phyloP scores from a whole-genome alignment of 2,329 filamentous ascomycete species.

The Hysterium pulicare region DNA sequence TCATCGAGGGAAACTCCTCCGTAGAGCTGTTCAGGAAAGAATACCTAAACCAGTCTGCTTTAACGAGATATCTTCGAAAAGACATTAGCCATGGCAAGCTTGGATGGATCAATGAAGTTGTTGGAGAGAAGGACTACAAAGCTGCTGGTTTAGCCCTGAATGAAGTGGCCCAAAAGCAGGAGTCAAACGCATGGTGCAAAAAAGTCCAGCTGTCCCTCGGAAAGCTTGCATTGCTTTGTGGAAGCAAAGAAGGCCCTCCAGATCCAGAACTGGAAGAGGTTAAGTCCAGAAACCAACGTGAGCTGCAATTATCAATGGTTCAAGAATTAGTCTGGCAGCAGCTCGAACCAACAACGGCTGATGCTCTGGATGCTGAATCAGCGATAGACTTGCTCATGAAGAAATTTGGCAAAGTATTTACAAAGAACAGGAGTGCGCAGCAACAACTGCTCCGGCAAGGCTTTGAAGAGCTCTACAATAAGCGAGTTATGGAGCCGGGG shows the following conservation, averaged over 20 bases:
- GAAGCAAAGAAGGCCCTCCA: slow-evolving; percentile 22
- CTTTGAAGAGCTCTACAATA: slow-evolving; percentile 66
- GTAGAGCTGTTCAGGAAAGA: slow-evolving; percentile 61
- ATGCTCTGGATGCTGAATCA: slow-evolving; percentile 75
- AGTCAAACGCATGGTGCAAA: slow-evolving; percentile 85
- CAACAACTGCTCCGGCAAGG: slow-evolving; percentile 67
- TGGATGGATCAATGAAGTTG: slow-evolving; percentile 92
- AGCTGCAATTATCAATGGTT: slow-evolving; percentile 68
- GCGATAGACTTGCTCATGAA: slow-evolving; percentile 74
- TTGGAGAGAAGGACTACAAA: slow-evolving; percentile 69
- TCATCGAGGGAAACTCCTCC: slow-evolving; percentile 56
- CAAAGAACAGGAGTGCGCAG: slow-evolving; percentile 63
- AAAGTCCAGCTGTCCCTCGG: slow-evolving; percentile 88
- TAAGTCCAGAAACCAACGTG: slow-evolving; percentile 53
- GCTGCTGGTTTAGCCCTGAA: slow-evolving; percentile 70
- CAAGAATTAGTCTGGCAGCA: slow-evolving; percentile 75
- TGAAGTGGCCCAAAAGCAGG: slow-evolving; percentile 65
- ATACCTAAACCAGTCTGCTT: slow-evolving; percentile 63
- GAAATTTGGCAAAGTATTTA: slow-evolving; percentile 54
- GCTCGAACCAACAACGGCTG: slow-evolving; percentile 63
- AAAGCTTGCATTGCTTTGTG: slow-evolving; percentile 64
- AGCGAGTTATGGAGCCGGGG: slow-evolving; percentile 61
- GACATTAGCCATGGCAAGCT: slow-evolving; percentile 71
- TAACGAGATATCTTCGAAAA: slow-evolving; percentile 75
- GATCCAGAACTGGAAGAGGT: slow-evolving; percentile 34